Evolutionary conservation across 805 yeast species (phyloP), one percentile per base, ranked within the genome.

Genomic region (Candida silvicultrix): DNA sequence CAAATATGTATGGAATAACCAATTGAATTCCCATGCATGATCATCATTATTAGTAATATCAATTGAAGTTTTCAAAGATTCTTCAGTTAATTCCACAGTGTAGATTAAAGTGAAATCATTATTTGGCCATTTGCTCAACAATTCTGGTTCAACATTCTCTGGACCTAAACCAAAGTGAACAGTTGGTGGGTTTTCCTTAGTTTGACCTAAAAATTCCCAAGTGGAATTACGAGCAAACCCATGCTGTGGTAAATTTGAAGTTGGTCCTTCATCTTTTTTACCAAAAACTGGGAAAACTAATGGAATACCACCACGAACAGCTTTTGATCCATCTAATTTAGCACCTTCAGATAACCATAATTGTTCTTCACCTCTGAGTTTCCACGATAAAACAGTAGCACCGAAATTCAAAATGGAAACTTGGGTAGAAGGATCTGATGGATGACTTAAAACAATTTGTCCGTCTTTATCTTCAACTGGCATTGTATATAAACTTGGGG

Each of bases 221-320:
- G 74, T 69, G 14, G 92, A 82, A 64, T 79, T 84, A 65, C 99
- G 77, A 18, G 96, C 99, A 69, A 94, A 86, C 2, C 99, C 99
- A 63, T 94, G 99, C 69, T 94, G 98, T 18, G 97, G 97, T 52
- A 94, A 75, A 32, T 75, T 64, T 43, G 70, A 73, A 36, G 89
- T 78, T 34, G 69, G 67, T 4, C 86, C 85, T 46, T 70, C 74
- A 8, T 76, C 71, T 52, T 81, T 65, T 54, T 80, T 89, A 49
- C 99, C 98, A 58, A 86, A 86, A 2, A 84, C 87, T 2, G 99
- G 99, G 75, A 94, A 94, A 9, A 92, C 98, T 21, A 94, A 70
- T 12, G 99, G 99, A 44, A 94, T 87, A 43, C 99, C 99, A 53
- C 99, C 99, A 64, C 99, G 79, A 18, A 94, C 97, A 2, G 99